Evolutionary conservation across 2,329 filamentous ascomycete species (phyloP).

Genomic region (Alternaria atra): DNA sequence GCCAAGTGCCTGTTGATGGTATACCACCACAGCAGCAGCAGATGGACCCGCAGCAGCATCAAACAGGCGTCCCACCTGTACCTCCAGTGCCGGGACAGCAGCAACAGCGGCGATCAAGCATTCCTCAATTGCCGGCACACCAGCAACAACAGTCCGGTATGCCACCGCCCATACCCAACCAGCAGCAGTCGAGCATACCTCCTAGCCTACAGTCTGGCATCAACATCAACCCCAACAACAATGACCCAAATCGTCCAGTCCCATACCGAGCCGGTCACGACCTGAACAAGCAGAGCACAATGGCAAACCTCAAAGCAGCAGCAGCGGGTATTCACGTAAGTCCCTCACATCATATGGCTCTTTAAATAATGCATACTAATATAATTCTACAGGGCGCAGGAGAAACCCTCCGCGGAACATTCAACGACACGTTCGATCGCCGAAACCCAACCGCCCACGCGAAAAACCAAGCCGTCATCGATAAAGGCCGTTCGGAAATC

Average conservation of each 20-base stretch:
- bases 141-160: conserved; percentile 26
- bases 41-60: conserved; percentile 14
- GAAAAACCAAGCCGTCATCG: conserved; percentile 46
- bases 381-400: conserved; percentile 38
- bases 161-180: conserved; percentile 14
- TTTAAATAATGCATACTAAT: conserved; percentile 6
- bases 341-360: not conserved
- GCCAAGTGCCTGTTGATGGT: conserved; percentile 30
- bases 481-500: conserved; percentile 44
- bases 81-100: conserved; percentile 8
- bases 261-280: conserved; percentile 36
- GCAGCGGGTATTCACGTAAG: conserved; percentile 50
- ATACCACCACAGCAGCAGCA: conserved; percentile 11
- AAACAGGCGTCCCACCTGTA: conserved; percentile 8
- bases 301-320: conserved; percentile 47
- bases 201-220: conserved; percentile 10
- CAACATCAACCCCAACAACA: conserved; percentile 16
- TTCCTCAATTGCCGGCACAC: conserved; percentile 5
- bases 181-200: conserved; percentile 4
- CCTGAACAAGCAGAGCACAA: conserved; percentile 38
- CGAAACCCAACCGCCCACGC: conserved; percentile 41
- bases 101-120: conserved; percentile 5
- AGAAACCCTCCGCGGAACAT: conserved; percentile 48
- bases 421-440: conserved; percentile 46
- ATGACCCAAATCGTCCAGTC: conserved; percentile 28